Evolutionary conservation across 306 rosid species (phyloP), one percentile per base, ranked within the genome.

Genomic region (Casuarina glauca): DNA sequence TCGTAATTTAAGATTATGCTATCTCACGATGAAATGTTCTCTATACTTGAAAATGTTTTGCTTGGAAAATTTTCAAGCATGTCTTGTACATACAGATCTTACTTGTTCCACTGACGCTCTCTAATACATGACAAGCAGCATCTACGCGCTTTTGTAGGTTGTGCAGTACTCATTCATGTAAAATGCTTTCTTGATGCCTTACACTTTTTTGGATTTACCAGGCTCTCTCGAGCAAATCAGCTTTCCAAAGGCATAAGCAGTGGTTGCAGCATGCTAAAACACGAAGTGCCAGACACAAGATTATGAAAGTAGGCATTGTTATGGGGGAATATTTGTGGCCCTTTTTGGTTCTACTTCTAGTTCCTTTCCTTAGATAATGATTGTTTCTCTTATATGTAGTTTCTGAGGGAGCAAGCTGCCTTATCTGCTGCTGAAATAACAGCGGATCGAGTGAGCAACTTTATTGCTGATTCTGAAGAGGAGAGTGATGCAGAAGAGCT

Each of bases 231-330:
- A 96, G 98, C 83, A 96, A 91, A 89, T 93, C 94, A 73, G 96
- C 99, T 81, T 96, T 90, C 87, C 94, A 90, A 84, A 89, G 99
- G 90, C 99, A 96, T 76, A 93, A 93, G 86, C 96, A 90, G 81
- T 96, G 99, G 99, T 78, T 96, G 89, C 98, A 86, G 78, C 97
- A 96, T 91, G 98, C 98, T 82, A 96, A 91, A 91, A 96, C 98
- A 35, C 96, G 99, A 32, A 96, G 98, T 79, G 99, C 98, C 35
- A 91, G 98, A 71, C 99, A 96, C 87, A 96, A 96, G 86, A 96
- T 96, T 81, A 93, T 96, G 91, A 96, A 96, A 84, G 99, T 96
- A 90, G 64, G 87, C 54, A 75, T 80, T 82, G 69, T 68, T 66
- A 9, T 52, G 72, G 53, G 32, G 77, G 32, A 81, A 20, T 60